phyloP scores from a whole-genome alignment of 2,329 filamentous ascomycete species.

The Fusarium floridanum region DNA sequence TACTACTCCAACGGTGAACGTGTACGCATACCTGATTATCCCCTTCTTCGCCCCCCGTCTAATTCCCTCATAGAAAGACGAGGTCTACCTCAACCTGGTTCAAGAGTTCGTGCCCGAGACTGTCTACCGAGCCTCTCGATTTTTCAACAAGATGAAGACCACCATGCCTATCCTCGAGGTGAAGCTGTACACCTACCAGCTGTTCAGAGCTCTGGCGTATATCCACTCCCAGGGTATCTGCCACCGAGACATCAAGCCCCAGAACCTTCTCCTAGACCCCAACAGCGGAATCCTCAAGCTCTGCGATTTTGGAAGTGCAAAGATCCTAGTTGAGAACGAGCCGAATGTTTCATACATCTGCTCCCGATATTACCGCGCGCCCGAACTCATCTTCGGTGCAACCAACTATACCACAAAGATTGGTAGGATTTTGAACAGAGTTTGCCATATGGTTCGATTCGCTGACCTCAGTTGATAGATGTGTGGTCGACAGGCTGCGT shows the following conservation, averaged over 20 bases:
- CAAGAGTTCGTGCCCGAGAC: conserved; percentile 99
- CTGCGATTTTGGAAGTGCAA: conserved; percentile 98
- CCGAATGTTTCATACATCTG: conserved; percentile 99
- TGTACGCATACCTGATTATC: conserved; percentile 65
- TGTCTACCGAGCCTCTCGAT: conserved; percentile 96
- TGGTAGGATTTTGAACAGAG: conserved; percentile 70
- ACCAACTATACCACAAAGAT: conserved; percentile 99
- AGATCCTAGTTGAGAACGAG: conserved; percentile 98
- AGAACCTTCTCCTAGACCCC: conserved; percentile 95
- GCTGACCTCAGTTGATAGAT: conserved; percentile 77
- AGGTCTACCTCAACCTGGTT: conserved; percentile 98
- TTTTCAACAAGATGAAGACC: conserved; percentile 99
- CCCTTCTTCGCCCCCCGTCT: conserved; percentile 16
- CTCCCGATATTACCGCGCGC: conserved; percentile 97
- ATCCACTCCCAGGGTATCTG: conserved; percentile 99
- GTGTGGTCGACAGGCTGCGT: conserved; percentile 99
- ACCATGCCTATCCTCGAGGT: conserved; percentile 99
- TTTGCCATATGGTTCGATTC: neutral
- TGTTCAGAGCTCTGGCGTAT: conserved; percentile 97
- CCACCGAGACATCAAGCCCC: conserved; percentile 98
- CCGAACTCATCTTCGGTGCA: conserved; percentile 97
- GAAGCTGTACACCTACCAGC: conserved; percentile 99
- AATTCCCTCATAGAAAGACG: conserved; percentile 78
- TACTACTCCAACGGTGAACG: conserved; percentile 99
- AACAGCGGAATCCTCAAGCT: conserved; percentile 93